These are phyloP conservation scores for Gregarina niphandrodes DNA, from an alignment of 169 alveolate genomes.

Conservation along the genomic window DNA sequence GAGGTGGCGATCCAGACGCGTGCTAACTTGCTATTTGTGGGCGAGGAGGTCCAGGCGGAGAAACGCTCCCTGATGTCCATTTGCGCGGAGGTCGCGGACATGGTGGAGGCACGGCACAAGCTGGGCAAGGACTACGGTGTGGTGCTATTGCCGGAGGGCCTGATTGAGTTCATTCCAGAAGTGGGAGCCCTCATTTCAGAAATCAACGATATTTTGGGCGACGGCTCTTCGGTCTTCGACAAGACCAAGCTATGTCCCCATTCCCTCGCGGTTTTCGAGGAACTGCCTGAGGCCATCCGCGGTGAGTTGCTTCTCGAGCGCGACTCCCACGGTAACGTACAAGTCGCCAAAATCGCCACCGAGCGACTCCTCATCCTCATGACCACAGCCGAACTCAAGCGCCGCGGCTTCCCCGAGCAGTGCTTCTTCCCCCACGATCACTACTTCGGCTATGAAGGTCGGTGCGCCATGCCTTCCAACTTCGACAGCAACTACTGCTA, in stretches of 20 bases:
- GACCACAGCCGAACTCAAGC: slow-evolving; percentile 33
- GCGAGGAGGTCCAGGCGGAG: slow-evolving; percentile 57
- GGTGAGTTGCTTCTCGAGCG: slow-evolving; percentile 82
- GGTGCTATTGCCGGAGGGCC: slow-evolving; percentile 82
- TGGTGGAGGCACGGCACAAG: slow-evolving; percentile 56
- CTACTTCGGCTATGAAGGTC: slow-evolving; percentile 89
- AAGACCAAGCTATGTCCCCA: slow-evolving; percentile 20
- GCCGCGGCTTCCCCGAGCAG: slow-evolving; percentile 8
- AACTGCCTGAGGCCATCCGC: slow-evolving; percentile 65
- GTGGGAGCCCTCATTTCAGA: slow-evolving; percentile 61
- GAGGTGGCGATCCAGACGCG: slow-evolving; percentile 84
- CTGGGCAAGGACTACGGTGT: slow-evolving; percentile 77
- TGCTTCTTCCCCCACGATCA: slow-evolving; percentile 44
- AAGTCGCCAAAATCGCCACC: slow-evolving; percentile 93
- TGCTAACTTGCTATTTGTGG: slow-evolving; percentile 69
- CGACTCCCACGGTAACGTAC: slow-evolving; percentile 93
- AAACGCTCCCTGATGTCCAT: slow-evolving; percentile 54
- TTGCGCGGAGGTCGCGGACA: slow-evolving; percentile 55
- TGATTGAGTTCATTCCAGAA: slow-evolving; percentile 83
- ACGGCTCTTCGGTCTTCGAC: slow-evolving; percentile 16
- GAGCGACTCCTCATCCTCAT: slow-evolving; percentile 72
- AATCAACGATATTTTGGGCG: slow-evolving; percentile 63
- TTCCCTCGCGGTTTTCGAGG: slow-evolving; percentile 39
- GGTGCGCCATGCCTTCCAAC: slow-evolving; percentile 84
- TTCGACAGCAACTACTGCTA: slow-evolving; percentile 92